Conservation (phyloP, 2,329 filamentous ascomycete genomes). For the Penicillium sp. region DNA sequence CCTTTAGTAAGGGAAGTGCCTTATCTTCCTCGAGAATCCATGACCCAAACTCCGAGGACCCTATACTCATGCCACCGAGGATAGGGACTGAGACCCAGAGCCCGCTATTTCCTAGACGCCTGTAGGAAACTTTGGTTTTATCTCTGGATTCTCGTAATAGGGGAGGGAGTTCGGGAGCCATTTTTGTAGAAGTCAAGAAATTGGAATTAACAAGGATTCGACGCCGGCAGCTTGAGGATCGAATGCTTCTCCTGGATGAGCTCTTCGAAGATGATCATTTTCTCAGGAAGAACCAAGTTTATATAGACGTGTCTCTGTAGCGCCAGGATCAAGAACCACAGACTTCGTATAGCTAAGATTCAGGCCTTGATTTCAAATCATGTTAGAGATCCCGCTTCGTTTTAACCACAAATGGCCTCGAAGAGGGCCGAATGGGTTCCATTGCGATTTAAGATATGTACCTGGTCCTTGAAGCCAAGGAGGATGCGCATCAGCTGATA, state of each 20-base stretch:
- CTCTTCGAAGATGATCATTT: no score
- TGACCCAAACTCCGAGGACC: conserved; percentile 10
- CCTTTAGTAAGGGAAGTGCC: conserved; percentile 20
- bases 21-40: conserved; percentile 21
- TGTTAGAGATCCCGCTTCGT: background rate
- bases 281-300: background rate
- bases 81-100: conserved; percentile 28
- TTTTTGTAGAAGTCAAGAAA: background rate
- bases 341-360: background rate
- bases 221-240: background rate
- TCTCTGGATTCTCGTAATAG: background rate
- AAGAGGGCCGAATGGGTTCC: background rate
- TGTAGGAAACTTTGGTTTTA: background rate
- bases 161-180: background rate
- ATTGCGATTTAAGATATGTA: no score
- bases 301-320: background rate
- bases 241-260: background rate
- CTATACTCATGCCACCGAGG: conserved; percentile 22
- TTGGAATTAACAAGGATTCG: no score
- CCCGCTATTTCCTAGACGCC: conserved; percentile 22
- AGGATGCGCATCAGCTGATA: background rate
- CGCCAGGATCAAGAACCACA: background rate
- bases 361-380: background rate
- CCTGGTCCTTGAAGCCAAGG: no score
- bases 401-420: background rate